Evolutionary conservation across 2,329 filamentous ascomycete genomes (phyloP).

Genomic region (Calonectria honghensis): DNA sequence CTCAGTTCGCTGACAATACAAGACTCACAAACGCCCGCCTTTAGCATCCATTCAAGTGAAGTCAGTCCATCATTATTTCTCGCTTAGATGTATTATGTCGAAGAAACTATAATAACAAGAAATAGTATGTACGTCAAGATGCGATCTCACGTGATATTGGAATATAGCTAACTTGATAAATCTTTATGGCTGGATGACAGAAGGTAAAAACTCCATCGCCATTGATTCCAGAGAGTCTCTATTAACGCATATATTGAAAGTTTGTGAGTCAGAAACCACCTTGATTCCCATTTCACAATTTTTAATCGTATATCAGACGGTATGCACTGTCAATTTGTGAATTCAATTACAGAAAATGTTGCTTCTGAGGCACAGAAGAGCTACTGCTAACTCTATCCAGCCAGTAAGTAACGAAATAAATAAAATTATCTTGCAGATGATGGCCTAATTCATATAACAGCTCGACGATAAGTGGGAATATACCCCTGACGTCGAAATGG

Average conservation of each 20-base stretch:
- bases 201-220: neutral
- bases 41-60: neutral
- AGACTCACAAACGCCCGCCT: neutral
- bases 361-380: too few species aligned
- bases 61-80: neutral
- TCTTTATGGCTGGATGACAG: neutral
- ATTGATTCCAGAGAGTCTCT: neutral
- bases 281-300: neutral
- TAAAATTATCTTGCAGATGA: accelerated
- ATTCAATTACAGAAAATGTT: neutral
- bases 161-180: neutral
- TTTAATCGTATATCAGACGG: neutral
- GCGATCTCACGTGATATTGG: neutral
- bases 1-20: neutral
- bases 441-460: neutral
- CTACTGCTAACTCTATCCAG: neutral
- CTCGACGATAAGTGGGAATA: slow-evolving; percentile 15
- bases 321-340: neutral
- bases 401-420: neutral
- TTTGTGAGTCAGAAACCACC: neutral
- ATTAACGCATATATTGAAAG: neutral
- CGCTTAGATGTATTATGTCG: too few species aligned
- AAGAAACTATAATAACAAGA: neutral
- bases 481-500: neutral
- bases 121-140: slow-evolving; percentile 15